A percentile compares a stretch with the other conserved stretches of the same genome.
Evolutionary conservation across 2,329 filamentous ascomycete species (phyloP).

Genomic region (Pyrenophora graminea): DNA sequence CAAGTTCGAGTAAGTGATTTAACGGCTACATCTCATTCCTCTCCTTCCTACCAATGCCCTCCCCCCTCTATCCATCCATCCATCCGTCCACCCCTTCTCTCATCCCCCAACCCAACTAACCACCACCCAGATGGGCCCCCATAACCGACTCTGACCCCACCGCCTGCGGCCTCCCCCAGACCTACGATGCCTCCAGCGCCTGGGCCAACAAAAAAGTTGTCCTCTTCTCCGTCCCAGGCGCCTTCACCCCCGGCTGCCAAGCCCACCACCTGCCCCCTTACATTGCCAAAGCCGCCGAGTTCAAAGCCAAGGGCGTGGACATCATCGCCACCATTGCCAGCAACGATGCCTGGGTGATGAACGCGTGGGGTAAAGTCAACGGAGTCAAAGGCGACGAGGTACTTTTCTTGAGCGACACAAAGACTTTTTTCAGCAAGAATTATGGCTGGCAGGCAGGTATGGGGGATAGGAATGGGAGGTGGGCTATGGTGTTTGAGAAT

Average conservation of each 20-base stretch:
- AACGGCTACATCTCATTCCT: background rate
- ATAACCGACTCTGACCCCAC: constrained; percentile 74
- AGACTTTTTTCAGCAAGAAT: constrained; percentile 73
- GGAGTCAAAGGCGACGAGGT: constrained; percentile 72
- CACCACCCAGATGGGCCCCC: constrained; percentile 68
- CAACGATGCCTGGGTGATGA: constrained; percentile 89
- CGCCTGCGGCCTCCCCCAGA: constrained; percentile 75
- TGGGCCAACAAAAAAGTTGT: constrained; percentile 73
- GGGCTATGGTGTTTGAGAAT: constrained; percentile 76
- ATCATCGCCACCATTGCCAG: constrained; percentile 77
- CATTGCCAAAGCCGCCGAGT: constrained; percentile 73
- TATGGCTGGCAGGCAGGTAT: constrained; percentile 72
- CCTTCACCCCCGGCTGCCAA: constrained; percentile 87
- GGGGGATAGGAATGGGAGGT: constrained; percentile 75
- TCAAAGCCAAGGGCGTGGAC: constrained; percentile 79
- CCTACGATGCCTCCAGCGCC: constrained; percentile 79
- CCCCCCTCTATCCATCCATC: background rate
- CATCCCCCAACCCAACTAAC: too few species aligned
- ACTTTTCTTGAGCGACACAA: constrained; percentile 76
- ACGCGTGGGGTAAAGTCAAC: constrained; percentile 89
- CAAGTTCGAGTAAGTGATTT: constrained; percentile 67
- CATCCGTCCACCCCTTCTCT: background rate
- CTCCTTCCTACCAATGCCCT: background rate
- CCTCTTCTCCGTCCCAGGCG: constrained; percentile 70
- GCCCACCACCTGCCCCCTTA: constrained; percentile 80